Percentiles rank a stretch among this genome's conserved stretches.
phyloP scores from a whole-genome alignment of 2,329 filamentous ascomycete genomes.

The Fusarium papillatum region DNA sequence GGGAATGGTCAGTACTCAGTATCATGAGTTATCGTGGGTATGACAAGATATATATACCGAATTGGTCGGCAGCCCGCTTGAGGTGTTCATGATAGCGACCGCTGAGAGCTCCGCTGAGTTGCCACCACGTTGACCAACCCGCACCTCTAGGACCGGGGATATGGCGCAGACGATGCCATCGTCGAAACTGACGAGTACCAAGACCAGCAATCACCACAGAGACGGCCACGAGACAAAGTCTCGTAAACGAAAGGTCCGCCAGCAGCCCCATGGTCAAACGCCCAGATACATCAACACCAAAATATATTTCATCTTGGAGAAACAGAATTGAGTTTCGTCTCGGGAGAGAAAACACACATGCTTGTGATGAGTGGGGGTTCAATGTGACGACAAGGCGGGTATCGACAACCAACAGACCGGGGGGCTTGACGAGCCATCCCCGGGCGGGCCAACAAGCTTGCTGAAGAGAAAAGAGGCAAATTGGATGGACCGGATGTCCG shows the following conservation, averaged over 20 bases:
- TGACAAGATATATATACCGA: constrained; percentile 39
- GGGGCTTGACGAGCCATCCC: neutral
- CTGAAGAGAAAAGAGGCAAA: neutral
- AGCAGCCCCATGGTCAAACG: constrained; percentile 28
- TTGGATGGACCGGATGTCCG: neutral
- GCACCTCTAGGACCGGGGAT: constrained; percentile 44
- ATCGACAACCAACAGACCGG: neutral
- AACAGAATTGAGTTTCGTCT: neutral
- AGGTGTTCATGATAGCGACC: constrained; percentile 46
- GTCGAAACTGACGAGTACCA: constrained; percentile 16
- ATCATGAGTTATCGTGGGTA: too few species aligned
- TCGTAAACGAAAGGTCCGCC: neutral
- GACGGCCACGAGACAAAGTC: constrained; percentile 3
- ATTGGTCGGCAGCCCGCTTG: constrained; percentile 39
- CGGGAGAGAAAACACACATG: neutral
- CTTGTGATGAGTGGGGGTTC: neutral
- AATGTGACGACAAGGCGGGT: neutral
- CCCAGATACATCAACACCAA: neutral
- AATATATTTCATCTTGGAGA: neutral
- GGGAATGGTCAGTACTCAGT: neutral
- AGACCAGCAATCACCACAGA: neutral
- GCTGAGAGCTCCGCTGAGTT: constrained; percentile 43
- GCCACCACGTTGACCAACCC: constrained; percentile 48
- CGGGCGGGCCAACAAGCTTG: neutral
- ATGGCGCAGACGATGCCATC: constrained; percentile 46